Percentiles rank a stretch among this genome's conserved stretches.
phyloP scores from a whole-genome alignment of 805 yeast species.

The Barnettozyma siamensis region DNA sequence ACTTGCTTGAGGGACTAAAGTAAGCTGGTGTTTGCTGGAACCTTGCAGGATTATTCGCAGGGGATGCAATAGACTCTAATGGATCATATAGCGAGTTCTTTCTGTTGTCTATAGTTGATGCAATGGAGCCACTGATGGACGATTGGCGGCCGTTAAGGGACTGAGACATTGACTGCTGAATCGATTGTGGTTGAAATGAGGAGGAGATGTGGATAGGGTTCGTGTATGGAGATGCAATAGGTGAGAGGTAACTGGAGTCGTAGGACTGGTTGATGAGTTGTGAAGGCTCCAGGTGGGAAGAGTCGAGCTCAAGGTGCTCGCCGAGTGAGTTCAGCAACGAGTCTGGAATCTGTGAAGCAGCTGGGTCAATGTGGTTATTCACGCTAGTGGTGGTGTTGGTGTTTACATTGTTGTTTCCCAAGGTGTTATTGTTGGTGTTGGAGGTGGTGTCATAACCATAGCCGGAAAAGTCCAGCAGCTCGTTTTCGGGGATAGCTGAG shows the following conservation, averaged over 20 bases:
- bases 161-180: conserved; percentile 5
- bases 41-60: conserved; percentile 10
- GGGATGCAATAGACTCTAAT: conserved; percentile 17
- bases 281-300: conserved; percentile 9
- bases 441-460: not conserved
- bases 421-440: conserved; percentile 3
- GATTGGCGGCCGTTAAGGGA: conserved; percentile 5
- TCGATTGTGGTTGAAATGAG: conserved; percentile 15
- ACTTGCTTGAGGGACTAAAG: conserved; percentile 22
- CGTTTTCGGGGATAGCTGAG: conserved; percentile 26
- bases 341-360: not conserved
- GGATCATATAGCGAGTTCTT: conserved; percentile 22
- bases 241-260: conserved; percentile 16
- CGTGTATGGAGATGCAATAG: conserved; percentile 21
- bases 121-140: conserved; percentile 3
- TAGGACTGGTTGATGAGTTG: conserved; percentile 9
- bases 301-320: not conserved
- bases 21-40: conserved; percentile 16
- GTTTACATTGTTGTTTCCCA: too few relatives aligned
- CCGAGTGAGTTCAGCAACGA: not conserved
- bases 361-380: not conserved
- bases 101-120: conserved; percentile 7
- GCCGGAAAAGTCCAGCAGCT: conserved; percentile 20
- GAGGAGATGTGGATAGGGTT: conserved; percentile 15
- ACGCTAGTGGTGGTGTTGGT: too few relatives aligned